Base-by-base conservation (phyloP, 768 basidiomycete genomes). In the Boletus edulis region DNA sequence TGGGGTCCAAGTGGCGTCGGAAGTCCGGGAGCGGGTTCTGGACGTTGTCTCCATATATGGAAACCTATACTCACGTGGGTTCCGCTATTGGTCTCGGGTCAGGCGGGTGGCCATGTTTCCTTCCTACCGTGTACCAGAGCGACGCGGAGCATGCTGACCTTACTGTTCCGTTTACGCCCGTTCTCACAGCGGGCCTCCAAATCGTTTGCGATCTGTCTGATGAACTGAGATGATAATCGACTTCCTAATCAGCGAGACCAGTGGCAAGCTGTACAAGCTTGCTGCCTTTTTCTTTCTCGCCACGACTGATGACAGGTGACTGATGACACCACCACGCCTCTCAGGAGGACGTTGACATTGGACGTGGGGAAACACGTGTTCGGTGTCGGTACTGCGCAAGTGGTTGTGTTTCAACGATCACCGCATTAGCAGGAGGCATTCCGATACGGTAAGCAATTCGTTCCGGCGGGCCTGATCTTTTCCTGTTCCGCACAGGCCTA, bases 141-240 rank as follows among this genome's bases (percentile, higher is more conserved):
- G 35, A 61, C 31, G n/a, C 8, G 38, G 10, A 17, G 13, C 31
- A n/a, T 4, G 31, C 24, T 35, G 31, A 4, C 35, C 24, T 15
- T 17, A 9, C 42, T 48, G 58, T 57, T 58, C 47, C 49, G 41
- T 40, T 46, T 39, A 10, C 40, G 42, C 41, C 43, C 46, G 45
- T 46, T 48, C 58, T 51, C 46, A 35, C 34, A 44, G 50, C 55
- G 64, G 63, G 58, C 56, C 53, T 40, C 35, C 13, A 54, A 64
- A 49, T 31, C 10, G 4, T 0, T 40, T 57, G 10, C 8, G 44
- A 67, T 68, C 66, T 66, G 66, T 55, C 66, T 63, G 66, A 61
- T 55, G 34, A 35, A 35, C 14, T 35, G 34, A 14, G 34, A 31
- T 41, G 45, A 54, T 40, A 48, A 51, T 41, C 32, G 20, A 17